These are phyloP conservation scores for Tetrapisispora taiwanensis DNA, from an alignment of 805 yeast genomes.

Conservation along the genomic window DNA sequence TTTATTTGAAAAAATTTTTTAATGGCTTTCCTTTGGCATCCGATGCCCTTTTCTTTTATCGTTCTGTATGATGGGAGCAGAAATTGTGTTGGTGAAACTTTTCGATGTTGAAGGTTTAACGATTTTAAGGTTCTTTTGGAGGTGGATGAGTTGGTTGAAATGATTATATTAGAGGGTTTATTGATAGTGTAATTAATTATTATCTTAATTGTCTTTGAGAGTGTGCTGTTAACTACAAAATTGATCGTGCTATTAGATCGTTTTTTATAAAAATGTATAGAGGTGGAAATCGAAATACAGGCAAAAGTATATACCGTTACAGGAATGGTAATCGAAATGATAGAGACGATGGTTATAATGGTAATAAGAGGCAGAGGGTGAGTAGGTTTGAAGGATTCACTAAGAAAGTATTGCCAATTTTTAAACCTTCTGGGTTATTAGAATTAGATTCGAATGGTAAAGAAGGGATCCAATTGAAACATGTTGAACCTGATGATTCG, in stretches of 20 bases:
- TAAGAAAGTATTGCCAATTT: constrained; percentile 18
- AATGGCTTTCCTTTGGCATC: too few relatives aligned
- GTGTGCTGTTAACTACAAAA: too few relatives aligned
- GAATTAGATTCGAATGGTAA: constrained; percentile 32
- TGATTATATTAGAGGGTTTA: too few relatives aligned
- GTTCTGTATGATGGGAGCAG: constrained; percentile 1
- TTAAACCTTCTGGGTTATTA: constrained; percentile 35
- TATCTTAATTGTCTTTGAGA: too few relatives aligned
- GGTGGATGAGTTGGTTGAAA: too few relatives aligned
- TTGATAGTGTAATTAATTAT: too few relatives aligned
- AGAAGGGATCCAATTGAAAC: constrained; percentile 31
- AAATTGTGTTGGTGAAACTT: too few relatives aligned
- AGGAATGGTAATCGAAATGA: not conserved
- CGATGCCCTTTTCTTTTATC: not conserved
- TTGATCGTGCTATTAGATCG: too few relatives aligned
- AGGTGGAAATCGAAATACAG: not conserved
- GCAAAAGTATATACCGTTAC: not conserved
- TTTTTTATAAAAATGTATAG: not conserved
- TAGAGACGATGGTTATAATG: not conserved
- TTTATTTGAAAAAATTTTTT: not conserved
- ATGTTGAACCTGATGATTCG: constrained; percentile 32
- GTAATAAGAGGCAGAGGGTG: not conserved
- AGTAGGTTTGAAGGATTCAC: not conserved
- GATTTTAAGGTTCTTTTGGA: too few relatives aligned
- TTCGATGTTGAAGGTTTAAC: too few relatives aligned